These are phyloP conservation scores for Colletotrichum costaricense DNA, from an alignment of 2,329 filamentous ascomycete genomes.

Conservation along the genomic window DNA sequence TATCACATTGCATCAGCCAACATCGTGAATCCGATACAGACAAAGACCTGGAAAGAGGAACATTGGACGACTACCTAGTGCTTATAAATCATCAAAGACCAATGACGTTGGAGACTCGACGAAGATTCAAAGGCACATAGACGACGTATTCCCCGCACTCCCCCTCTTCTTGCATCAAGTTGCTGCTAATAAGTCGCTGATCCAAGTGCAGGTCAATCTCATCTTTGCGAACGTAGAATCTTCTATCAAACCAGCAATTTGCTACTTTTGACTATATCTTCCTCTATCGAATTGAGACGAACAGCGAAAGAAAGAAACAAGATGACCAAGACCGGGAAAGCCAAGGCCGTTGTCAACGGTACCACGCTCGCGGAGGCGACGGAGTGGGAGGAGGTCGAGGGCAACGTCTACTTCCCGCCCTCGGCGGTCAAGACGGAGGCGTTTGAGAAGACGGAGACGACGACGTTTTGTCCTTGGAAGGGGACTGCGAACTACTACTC, in stretches of 20 bases:
- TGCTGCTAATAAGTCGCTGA: neutral
- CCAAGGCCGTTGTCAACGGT: conserved; percentile 59
- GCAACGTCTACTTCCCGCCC: conserved; percentile 67
- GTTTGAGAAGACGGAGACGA: conserved; percentile 56
- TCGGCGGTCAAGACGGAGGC: conserved; percentile 55
- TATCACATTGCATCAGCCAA: neutral
- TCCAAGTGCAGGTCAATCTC: neutral
- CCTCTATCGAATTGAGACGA: neutral
- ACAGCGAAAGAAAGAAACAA: neutral
- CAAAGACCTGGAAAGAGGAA: neutral
- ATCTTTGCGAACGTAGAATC: too few relatives aligned
- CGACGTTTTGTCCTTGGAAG: conserved; percentile 67
- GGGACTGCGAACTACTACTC: conserved; percentile 68
- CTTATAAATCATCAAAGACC: conserved; percentile 31
- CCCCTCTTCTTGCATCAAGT: neutral
- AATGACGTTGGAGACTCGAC: conserved; percentile 27
- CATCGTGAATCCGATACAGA: neutral
- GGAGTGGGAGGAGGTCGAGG: conserved; percentile 65
- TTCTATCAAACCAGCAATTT: neutral
- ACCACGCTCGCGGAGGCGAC: conserved; percentile 62
- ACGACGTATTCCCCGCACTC: conserved; percentile 8
- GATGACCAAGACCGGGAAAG: conserved; percentile 44
- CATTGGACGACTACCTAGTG: neutral
- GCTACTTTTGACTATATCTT: neutral
- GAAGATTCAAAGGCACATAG: conserved; percentile 11